A percentile compares a stretch with the other conserved stretches of the same genome.
phyloP scores from a whole-genome alignment of 352 stramenopile genomes.

The Globisporangium apiculatum region DNA sequence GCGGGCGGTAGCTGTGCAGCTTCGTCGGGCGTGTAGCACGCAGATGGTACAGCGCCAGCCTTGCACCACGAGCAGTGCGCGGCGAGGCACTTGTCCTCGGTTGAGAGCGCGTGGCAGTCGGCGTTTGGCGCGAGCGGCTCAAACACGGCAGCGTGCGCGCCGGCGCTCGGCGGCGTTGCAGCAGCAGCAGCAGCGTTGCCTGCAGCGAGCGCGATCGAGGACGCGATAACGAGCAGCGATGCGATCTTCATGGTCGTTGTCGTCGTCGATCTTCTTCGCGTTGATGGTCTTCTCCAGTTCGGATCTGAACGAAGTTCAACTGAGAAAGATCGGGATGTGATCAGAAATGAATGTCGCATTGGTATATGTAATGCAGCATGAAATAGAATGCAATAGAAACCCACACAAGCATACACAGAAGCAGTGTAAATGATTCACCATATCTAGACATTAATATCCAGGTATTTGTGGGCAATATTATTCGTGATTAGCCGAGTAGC shows the following conservation, averaged over 20 bases:
- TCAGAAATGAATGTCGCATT: too few relatives aligned
- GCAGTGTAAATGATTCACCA: too few relatives aligned
- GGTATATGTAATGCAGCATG: too few relatives aligned
- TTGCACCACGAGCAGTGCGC: slow-evolving; percentile 70
- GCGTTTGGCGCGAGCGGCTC: slow-evolving; percentile 4
- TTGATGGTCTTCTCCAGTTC: too few relatives aligned
- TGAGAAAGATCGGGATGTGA: too few relatives aligned
- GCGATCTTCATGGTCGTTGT: slow-evolving; percentile 3
- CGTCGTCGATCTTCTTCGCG: not conserved
- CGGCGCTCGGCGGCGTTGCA: not conserved
- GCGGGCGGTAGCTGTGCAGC: slow-evolving; percentile 55
- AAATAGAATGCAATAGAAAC: too few relatives aligned
- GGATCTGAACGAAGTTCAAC: too few relatives aligned
- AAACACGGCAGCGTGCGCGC: slow-evolving; percentile 23
- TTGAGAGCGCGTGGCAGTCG: slow-evolving; percentile 48
- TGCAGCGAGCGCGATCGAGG: not conserved
- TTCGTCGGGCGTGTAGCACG: slow-evolving; percentile 68
- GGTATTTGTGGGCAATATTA: too few relatives aligned
- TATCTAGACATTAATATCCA: too few relatives aligned
- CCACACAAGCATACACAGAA: too few relatives aligned
- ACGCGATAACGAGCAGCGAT: not conserved
- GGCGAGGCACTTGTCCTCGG: slow-evolving; percentile 39
- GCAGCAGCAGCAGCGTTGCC: not conserved
- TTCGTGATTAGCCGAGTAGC: too few relatives aligned
- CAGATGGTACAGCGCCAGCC: slow-evolving; percentile 71